phyloP scores from a whole-genome alignment of 2,329 filamentous ascomycete species.

The Hypoxylon sp. region DNA sequence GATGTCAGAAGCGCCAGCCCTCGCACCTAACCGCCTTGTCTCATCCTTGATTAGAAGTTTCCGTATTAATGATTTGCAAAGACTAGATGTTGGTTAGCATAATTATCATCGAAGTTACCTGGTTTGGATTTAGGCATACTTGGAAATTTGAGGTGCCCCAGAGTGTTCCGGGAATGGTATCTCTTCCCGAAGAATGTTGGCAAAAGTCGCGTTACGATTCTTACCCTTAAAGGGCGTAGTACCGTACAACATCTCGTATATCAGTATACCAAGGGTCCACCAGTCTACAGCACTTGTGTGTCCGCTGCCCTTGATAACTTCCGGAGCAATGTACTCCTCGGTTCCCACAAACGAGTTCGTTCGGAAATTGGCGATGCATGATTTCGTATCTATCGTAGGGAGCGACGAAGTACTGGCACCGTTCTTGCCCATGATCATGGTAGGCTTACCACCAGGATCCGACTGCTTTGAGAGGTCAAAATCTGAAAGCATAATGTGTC shows the following conservation, averaged over 20 bases:
- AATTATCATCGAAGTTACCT: constrained; percentile 51
- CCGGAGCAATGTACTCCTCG: constrained; percentile 97
- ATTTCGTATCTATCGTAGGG: constrained; percentile 98
- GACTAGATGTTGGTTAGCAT: constrained; percentile 58
- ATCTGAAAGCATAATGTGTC: constrained; percentile 99
- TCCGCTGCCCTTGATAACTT: constrained; percentile 98
- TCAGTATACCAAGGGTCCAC: constrained; percentile 97
- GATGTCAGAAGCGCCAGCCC: constrained; percentile 95
- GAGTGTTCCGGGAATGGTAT: constrained; percentile 94
- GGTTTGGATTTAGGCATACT: constrained; percentile 86
- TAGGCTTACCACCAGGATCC: constrained; percentile 91
- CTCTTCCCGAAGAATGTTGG: constrained; percentile 94
- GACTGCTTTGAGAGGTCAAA: constrained; percentile 99
- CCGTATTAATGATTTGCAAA: constrained; percentile 95
- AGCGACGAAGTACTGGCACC: constrained; percentile 86
- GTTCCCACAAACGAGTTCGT: constrained; percentile 99
- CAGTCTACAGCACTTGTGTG: constrained; percentile 99
- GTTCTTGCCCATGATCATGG: constrained; percentile 94
- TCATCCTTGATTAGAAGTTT: constrained; percentile 99
- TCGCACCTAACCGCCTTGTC: constrained; percentile 88
- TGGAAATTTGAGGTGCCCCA: constrained; percentile 84
- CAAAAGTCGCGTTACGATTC: constrained; percentile 97
- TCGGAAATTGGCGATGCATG: constrained; percentile 96
- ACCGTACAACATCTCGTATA: constrained; percentile 99
- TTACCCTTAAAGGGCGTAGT: constrained; percentile 99